Percentiles rank a stretch among this genome's conserved stretches.
Conservation (phyloP, 2,329 filamentous ascomycete genomes). For the Cryphonectria nitschkei region DNA sequence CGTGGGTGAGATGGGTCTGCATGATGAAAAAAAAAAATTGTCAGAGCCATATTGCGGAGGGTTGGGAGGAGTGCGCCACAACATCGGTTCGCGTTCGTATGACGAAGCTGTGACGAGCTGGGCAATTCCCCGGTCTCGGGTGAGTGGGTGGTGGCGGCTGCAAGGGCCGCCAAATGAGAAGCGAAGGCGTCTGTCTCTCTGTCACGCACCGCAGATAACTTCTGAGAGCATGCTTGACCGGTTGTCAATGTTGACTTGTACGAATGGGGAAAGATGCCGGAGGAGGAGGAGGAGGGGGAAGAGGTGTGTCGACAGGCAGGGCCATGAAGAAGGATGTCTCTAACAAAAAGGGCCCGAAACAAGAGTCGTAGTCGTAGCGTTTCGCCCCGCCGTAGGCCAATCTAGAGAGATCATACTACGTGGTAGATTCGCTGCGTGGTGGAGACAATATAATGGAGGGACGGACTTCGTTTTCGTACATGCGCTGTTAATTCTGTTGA, state of each 20-base stretch:
- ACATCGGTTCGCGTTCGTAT: background rate
- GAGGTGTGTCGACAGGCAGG: background rate
- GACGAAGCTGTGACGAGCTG: background rate
- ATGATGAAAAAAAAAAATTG: background rate
- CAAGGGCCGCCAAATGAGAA: background rate
- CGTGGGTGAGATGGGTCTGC: slow-evolving; percentile 1
- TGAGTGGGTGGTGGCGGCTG: background rate
- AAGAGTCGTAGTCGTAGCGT: background rate
- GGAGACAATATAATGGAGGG: background rate
- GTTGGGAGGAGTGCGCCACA: background rate
- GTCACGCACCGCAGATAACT: background rate
- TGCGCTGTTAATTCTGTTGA: background rate
- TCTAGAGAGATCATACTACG: background rate
- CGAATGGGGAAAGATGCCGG: background rate
- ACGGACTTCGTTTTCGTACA: background rate
- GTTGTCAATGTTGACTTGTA: background rate
- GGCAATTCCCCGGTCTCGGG: background rate
- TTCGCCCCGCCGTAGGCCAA: background rate
- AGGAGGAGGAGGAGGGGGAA: background rate
- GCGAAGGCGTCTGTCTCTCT: background rate
- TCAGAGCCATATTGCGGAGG: background rate
- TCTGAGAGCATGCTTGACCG: background rate
- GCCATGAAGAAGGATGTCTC: background rate
- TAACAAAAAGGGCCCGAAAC: background rate
- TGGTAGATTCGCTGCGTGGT: background rate